These are phyloP conservation scores for Solanum chmielewskii DNA, from an alignment of 257 asterid genomes.

Conservation along the genomic window DNA sequence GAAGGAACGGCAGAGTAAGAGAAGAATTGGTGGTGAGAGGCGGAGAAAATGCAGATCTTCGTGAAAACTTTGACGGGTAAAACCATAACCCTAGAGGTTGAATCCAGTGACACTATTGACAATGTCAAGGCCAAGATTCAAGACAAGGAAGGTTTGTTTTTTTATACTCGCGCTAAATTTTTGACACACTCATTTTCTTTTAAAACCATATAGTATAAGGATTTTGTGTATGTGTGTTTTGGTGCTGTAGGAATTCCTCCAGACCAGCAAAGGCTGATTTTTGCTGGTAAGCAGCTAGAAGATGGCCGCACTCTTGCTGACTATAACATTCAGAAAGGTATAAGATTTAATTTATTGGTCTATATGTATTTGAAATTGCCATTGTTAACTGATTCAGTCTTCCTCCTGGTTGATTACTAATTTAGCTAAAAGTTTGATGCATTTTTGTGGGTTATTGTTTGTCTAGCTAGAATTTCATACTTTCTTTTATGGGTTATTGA, in stretches of 20 bases:
- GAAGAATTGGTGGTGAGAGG: background rate
- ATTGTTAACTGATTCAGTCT: background rate
- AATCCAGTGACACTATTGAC: constrained; percentile 24
- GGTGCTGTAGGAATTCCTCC: constrained; percentile 19
- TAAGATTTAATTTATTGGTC: background rate
- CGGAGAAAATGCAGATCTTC: constrained; percentile 21
- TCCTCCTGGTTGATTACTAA: background rate
- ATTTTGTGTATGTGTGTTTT: background rate
- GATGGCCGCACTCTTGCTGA: constrained; percentile 35
- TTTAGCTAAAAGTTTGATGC: background rate
- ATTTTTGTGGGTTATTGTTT: background rate
- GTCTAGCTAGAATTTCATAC: background rate
- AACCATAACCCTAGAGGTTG: constrained; percentile 26
- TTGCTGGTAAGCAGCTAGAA: constrained; percentile 32
- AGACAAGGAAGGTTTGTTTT: constrained; percentile 15
- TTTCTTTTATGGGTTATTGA: too few species aligned
- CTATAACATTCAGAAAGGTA: constrained; percentile 25
- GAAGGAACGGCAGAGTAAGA: background rate
- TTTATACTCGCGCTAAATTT: background rate
- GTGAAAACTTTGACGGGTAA: constrained; percentile 28
- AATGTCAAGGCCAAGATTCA: constrained; percentile 26
- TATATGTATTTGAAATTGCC: background rate
- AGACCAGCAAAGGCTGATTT: constrained; percentile 29
- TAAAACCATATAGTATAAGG: too few species aligned
- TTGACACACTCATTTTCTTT: too few species aligned